Percentiles rank a stretch among this genome's conserved stretches.
Evolutionary conservation across 2,329 filamentous ascomycete species (phyloP).

Genomic region (Paecilomyces variotii): DNA sequence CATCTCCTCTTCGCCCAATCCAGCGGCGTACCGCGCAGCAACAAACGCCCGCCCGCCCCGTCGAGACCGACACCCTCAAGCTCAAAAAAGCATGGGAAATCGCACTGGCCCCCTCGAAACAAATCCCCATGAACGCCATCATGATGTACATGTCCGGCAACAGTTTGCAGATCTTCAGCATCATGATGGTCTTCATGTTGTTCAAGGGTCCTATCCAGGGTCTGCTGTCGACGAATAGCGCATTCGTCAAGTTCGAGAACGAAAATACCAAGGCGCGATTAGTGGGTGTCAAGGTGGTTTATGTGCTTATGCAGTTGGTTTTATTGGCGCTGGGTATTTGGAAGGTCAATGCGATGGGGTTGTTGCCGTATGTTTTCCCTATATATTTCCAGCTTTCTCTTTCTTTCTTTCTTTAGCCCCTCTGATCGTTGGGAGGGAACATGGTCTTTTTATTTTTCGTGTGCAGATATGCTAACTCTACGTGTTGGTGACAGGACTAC

Average conservation of each 20-base stretch:
- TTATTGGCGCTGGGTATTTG: conserved; percentile 80
- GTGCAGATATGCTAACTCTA: conserved; percentile 13
- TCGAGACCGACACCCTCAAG: conserved; percentile 92
- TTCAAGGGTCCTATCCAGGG: conserved; percentile 95
- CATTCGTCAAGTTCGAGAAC: conserved; percentile 87
- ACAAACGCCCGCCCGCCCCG: conserved; percentile 60
- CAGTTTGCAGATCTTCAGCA: conserved; percentile 95
- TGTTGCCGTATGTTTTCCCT: conserved; percentile 65
- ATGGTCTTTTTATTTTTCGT: neutral
- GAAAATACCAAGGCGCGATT: conserved; percentile 66
- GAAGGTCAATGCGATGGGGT: conserved; percentile 95
- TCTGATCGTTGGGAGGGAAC: too few species aligned
- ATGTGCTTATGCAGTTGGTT: conserved; percentile 77
- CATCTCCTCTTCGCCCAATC: conserved; percentile 15
- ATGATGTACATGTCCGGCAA: conserved; percentile 99
- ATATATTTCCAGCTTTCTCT: neutral
- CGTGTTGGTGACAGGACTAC: conserved; percentile 58
- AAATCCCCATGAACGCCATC: conserved; percentile 93
- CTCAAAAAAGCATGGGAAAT: conserved; percentile 99
- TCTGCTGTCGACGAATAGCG: conserved; percentile 70
- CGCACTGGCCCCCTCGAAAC: conserved; percentile 85
- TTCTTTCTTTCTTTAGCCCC: neutral
- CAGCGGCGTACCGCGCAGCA: conserved; percentile 34
- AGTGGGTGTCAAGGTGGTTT: conserved; percentile 76
- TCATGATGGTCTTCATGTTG: conserved; percentile 99